Evolutionary conservation across 345 rosid species (phyloP).

Genomic region (Erucastrum elatum): DNA sequence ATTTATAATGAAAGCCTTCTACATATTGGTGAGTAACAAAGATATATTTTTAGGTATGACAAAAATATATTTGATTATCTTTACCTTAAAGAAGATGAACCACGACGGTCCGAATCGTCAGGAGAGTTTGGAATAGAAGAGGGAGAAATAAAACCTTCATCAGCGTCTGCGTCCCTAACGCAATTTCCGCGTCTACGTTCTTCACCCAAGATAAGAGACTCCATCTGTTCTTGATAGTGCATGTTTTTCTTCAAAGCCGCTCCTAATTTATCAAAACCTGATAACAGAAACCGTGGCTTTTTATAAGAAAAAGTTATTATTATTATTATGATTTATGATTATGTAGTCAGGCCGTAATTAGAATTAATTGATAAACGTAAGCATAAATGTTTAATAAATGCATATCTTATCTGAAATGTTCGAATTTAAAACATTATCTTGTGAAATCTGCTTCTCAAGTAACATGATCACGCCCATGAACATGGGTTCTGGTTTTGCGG

Average conservation of each 20-base stretch:
- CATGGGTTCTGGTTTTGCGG: constrained; percentile 41
- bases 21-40: neutral
- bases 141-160: constrained; percentile 31
- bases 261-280: neutral
- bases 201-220: constrained; percentile 34
- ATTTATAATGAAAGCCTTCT: neutral
- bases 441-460: constrained; percentile 7
- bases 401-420: neutral
- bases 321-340: neutral
- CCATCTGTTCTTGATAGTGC: constrained; percentile 42
- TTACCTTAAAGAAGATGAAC: constrained; percentile 38
- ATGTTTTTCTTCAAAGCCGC: constrained; percentile 10
- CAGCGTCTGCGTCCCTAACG: constrained; percentile 26
- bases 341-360: constrained; percentile 11
- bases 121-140: constrained; percentile 38
- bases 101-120: constrained; percentile 33
- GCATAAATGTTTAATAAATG: neutral
- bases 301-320: neutral
- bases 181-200: constrained; percentile 38
- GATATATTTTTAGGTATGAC: neutral
- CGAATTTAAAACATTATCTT: constrained; percentile 39
- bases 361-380: neutral
- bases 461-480: constrained; percentile 41
- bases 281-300: constrained; percentile 11
- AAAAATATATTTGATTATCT: neutral